phyloP scores from a whole-genome alignment of 2,329 filamentous ascomycete genomes.

The Phyllosticta citribraziliensis region DNA sequence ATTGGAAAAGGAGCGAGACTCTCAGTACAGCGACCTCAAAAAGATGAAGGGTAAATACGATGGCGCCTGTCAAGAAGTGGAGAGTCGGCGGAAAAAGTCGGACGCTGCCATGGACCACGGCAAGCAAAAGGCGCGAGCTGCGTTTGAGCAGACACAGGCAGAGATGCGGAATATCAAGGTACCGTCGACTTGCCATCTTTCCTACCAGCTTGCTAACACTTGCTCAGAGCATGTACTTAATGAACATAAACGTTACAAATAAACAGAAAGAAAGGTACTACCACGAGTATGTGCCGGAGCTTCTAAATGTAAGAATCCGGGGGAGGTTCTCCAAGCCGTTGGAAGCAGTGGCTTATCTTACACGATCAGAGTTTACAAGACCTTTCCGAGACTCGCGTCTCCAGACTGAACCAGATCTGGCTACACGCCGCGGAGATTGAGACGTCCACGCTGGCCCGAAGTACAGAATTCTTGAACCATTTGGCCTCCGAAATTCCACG shows the following conservation, averaged over 20 bases:
- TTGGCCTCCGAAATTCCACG: slow-evolving; percentile 73
- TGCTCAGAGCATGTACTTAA: slow-evolving; percentile 77
- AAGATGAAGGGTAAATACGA: slow-evolving; percentile 95
- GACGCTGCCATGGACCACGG: slow-evolving; percentile 80
- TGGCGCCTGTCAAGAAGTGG: slow-evolving; percentile 83
- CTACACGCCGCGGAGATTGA: slow-evolving; percentile 70
- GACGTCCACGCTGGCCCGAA: slow-evolving; percentile 64
- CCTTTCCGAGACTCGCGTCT: slow-evolving; percentile 77
- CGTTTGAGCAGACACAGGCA: slow-evolving; percentile 82
- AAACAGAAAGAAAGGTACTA: slow-evolving; percentile 97
- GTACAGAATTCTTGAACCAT: slow-evolving; percentile 60
- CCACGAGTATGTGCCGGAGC: slow-evolving; percentile 88
- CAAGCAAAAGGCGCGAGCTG: slow-evolving; percentile 80
- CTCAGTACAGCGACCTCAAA: slow-evolving; percentile 71
- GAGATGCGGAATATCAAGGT: slow-evolving; percentile 94
- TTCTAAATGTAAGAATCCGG: slow-evolving; percentile 63
- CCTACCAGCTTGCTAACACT: slow-evolving; percentile 15
- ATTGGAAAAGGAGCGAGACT: slow-evolving; percentile 80
- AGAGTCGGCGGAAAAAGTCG: slow-evolving; percentile 87
- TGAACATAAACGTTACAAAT: slow-evolving; percentile 92
- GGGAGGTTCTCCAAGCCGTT: not conserved
- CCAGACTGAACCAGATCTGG: slow-evolving; percentile 81
- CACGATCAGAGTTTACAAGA: slow-evolving; percentile 62
- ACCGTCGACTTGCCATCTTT: not conserved
- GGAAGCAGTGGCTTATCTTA: not conserved